Percentiles rank a stretch among this genome's conserved stretches.
Evolutionary conservation across 495 filamentous ascomycete genomes (phyloP).

Genomic region (Neurospora sp.): DNA sequence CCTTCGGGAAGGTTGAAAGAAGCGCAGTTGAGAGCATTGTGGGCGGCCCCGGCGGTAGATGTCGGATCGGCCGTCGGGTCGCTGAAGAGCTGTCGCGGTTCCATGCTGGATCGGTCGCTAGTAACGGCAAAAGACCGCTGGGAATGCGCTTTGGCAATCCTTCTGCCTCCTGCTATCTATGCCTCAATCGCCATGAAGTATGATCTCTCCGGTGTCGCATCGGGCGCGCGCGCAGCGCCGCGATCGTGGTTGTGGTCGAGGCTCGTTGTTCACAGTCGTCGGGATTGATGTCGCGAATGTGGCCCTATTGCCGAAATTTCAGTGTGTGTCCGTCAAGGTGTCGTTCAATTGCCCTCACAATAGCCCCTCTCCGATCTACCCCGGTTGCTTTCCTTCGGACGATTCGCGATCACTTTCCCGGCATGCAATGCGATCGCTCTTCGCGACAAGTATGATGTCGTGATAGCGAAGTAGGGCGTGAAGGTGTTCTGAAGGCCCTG

Average conservation of each 20-base stretch:
- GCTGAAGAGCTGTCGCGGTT: conserved; percentile 11
- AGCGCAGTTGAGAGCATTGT: conserved; percentile 18
- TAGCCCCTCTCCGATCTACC: not conserved
- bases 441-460: not conserved
- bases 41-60: conserved; percentile 3
- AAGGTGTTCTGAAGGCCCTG: not conserved
- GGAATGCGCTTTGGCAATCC: conserved; percentile 14
- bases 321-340: not conserved
- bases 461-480: not conserved
- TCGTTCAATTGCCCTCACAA: not conserved
- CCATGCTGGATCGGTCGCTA: conserved; percentile 13
- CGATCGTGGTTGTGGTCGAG: not conserved
- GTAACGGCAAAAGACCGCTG: conserved; percentile 13
- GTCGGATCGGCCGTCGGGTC: conserved; percentile 11
- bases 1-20: conserved; percentile 47
- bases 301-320: not conserved
- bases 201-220: conserved; percentile 3
- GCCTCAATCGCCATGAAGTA: conserved; percentile 25
- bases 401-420: not conserved
- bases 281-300: not conserved
- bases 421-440: not conserved
- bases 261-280: not conserved
- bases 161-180: conserved; percentile 19
- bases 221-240: not conserved
- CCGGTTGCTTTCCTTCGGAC: not conserved